These are phyloP conservation scores for Solanum aculeatissimum DNA, from an alignment of 305 asterid genomes.

Conservation along the genomic window DNA sequence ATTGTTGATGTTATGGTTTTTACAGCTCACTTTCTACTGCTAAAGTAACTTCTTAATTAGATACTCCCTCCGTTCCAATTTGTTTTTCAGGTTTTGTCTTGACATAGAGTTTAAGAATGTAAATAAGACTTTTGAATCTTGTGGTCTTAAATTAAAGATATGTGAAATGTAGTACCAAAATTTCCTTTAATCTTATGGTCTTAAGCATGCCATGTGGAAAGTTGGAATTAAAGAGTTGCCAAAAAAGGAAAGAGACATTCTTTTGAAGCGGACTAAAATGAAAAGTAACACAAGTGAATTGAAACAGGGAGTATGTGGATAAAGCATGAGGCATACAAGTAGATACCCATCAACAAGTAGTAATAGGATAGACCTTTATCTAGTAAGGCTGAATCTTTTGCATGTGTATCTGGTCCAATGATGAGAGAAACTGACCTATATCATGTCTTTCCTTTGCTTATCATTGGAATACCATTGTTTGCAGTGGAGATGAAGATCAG, in stretches of 20 bases:
- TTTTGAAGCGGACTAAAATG: not conserved
- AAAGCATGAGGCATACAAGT: not conserved
- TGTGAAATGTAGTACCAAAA: not conserved
- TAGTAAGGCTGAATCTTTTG: not conserved
- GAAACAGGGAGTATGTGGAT: not conserved
- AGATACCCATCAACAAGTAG: not conserved
- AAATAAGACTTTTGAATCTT: not conserved
- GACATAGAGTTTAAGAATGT: not conserved
- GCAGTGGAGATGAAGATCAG: slow-evolving; percentile 99
- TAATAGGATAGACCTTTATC: not conserved
- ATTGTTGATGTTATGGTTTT: not conserved
- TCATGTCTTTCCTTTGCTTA: not conserved
- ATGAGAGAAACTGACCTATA: not conserved
- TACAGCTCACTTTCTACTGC: not conserved
- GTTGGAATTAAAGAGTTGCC: not conserved
- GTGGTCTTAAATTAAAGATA: not conserved
- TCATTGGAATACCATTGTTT: slow-evolving; percentile 3
- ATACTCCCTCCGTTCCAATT: not conserved
- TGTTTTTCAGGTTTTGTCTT: not conserved
- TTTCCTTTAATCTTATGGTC: not conserved
- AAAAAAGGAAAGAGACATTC: not conserved
- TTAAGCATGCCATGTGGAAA: not conserved
- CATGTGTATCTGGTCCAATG: not conserved
- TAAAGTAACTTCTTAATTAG: not conserved
- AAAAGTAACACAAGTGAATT: not conserved